Base-by-base conservation (phyloP, 2,329 filamentous ascomycete genomes). In the Calonectria hongkongensis region DNA sequence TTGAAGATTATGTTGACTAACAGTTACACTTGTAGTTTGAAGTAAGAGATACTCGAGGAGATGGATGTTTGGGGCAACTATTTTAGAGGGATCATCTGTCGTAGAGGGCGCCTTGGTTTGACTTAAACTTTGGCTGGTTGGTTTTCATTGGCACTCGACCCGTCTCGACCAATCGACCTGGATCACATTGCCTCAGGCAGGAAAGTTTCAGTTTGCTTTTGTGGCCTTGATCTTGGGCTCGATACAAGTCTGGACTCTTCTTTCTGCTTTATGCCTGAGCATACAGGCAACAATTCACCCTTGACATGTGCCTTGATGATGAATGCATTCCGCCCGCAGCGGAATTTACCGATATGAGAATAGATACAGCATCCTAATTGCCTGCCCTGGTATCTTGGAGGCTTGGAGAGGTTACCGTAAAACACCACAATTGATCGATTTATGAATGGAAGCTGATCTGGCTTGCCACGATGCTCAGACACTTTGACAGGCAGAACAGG, bases 381-480 rank as follows among this genome's bases (percentile, higher is more conserved):
- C 12, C n/a, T 21, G 28, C 2, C 2, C 43, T 16, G 28, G 10
- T 39, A 15, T 27, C 2, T 3, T 6, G 1, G n/a, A 36, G 43
- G 28, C 12, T 50, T 21, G 60, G 43, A 64, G 28, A 48, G 9
- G 30, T 5, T 25, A 9, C 18, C n/a, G 43, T 33, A 33, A 33
- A 33, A 33, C 30, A 33, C 30, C 30, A 33, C 4, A 21, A 48
- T 39, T 13, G 12, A 50, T 28, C 15, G 62, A 33, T 13, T 6
- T 36, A 36, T 25, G 41, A 33, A 50, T 39, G 6, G 16, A 41
- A 1, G 25, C 47, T 28, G 16, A 43, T 54, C 47, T 39, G 47
- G 36, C 41, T 41, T 41, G 47, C 45, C 45, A 58, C 47, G 21
- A 54, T 43, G 45, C 63, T 51, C 30, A 51, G 63, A 30, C 30